A percentile compares a stretch with the other conserved stretches of the same genome.
These are phyloP conservation scores for Erigeron philadelphicus DNA, from an alignment of 140 eudicot genomes.

Conservation along the genomic window DNA sequence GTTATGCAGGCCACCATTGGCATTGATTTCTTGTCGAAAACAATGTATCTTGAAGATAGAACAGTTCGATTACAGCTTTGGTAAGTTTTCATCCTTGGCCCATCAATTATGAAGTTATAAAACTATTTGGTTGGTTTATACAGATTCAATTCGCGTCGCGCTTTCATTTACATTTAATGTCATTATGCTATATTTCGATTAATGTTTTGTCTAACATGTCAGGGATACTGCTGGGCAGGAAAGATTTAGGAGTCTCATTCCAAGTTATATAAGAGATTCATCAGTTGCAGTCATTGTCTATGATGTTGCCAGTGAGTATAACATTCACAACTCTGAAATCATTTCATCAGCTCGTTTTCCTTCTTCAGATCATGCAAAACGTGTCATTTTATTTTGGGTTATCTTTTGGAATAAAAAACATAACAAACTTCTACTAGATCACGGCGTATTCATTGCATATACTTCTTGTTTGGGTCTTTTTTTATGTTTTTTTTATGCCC, in stretches of 20 bases:
- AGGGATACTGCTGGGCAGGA: constrained; percentile 99
- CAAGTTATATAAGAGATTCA: constrained; percentile 94
- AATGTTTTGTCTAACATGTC: constrained; percentile 17
- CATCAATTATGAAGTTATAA: not conserved
- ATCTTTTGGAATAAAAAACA: not conserved
- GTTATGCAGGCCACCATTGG: constrained; percentile 79
- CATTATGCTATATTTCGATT: not conserved
- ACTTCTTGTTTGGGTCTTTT: no score
- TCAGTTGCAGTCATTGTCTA: constrained; percentile 90
- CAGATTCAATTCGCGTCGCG: not conserved
- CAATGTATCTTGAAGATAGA: constrained; percentile 86
- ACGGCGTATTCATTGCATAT: constrained; percentile 3
- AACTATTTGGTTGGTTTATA: no score
- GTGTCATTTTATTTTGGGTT: not conserved
- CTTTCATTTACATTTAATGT: not conserved
- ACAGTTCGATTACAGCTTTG: constrained; percentile 85
- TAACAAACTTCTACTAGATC: constrained; percentile 1
- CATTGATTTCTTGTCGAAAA: constrained; percentile 72
- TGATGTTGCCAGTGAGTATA: constrained; percentile 86
- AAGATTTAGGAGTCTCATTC: constrained; percentile 93
- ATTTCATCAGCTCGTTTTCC: not conserved
- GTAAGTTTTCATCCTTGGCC: constrained; percentile 27
- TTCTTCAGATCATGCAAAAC: not conserved
- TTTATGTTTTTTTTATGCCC: not conserved
- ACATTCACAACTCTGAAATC: constrained; percentile 6